These are phyloP conservation scores for Rhodocollybia butyracea DNA, from an alignment of 768 basidiomycete genomes.

Conservation along the genomic window DNA sequence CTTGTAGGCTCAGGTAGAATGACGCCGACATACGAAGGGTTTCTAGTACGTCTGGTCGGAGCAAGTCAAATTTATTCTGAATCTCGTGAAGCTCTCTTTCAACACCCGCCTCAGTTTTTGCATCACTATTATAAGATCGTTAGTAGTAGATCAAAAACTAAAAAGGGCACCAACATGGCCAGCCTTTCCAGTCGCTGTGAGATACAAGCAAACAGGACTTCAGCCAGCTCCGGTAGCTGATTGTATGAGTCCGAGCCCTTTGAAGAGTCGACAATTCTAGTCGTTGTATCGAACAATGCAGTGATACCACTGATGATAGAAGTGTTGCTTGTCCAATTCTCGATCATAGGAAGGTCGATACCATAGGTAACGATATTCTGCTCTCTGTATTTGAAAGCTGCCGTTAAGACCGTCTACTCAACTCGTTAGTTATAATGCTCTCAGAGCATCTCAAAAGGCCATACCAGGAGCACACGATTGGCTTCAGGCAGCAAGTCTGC, in stretches of 20 bases:
- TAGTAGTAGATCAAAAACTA: not conserved
- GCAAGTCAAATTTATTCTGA: conserved; percentile 60
- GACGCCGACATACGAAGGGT: conserved; percentile 64
- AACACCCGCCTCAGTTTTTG: conserved; percentile 44
- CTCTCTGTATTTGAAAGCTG: conserved; percentile 72
- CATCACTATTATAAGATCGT: conserved; percentile 28
- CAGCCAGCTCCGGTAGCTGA: conserved; percentile 66
- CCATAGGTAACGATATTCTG: conserved; percentile 77
- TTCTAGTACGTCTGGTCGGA: conserved; percentile 76
- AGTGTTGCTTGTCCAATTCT: conserved; percentile 82
- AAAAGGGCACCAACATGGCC: conserved; percentile 38
- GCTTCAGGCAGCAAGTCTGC: conserved; percentile 57
- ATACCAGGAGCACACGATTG: conserved; percentile 66
- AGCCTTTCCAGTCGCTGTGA: conserved; percentile 72
- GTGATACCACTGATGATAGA: conserved; percentile 65
- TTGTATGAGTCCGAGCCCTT: conserved; percentile 36
- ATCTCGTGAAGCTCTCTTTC: conserved; percentile 59
- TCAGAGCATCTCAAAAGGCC: not conserved
- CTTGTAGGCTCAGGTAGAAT: not conserved
- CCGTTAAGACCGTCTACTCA: conserved; percentile 62
- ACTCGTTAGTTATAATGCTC: not conserved
- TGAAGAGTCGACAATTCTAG: conserved; percentile 42
- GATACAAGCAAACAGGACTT: conserved; percentile 59
- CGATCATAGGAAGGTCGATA: conserved; percentile 62
- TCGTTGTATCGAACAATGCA: conserved; percentile 67